Conservation (phyloP, 2,329 filamentous ascomycete genomes). For the Epichloe amarillans region DNA sequence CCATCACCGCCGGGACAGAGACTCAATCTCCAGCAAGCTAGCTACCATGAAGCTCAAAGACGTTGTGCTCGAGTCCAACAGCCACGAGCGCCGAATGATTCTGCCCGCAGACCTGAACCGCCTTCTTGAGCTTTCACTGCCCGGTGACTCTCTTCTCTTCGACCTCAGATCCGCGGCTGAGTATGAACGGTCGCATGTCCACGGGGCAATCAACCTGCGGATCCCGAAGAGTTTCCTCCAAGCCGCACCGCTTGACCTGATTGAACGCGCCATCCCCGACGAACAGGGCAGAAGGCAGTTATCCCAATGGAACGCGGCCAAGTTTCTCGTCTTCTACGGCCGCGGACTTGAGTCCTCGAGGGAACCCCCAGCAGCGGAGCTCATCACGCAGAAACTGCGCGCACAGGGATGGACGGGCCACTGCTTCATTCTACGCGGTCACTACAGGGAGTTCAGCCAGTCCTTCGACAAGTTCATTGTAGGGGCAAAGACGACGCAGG, state of each 20-base stretch:
- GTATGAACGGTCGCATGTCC: constrained; percentile 38
- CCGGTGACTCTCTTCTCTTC: constrained; percentile 32
- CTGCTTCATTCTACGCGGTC: constrained; percentile 41
- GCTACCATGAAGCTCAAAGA: constrained; percentile 30
- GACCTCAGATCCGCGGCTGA: constrained; percentile 34
- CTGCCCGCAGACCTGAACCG: constrained; percentile 36
- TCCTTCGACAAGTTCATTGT: constrained; percentile 39
- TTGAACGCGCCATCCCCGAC: constrained; percentile 36
- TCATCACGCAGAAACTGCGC: constrained; percentile 31
- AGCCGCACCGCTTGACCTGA: constrained; percentile 34
- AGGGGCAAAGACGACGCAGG: constrained; percentile 27
- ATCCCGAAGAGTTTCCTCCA: constrained; percentile 35
- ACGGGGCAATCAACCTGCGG: constrained; percentile 37
- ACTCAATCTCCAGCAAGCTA: constrained; percentile 30
- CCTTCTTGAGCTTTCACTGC: constrained; percentile 35
- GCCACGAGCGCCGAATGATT: constrained; percentile 30
- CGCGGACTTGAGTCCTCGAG: constrained; percentile 33
- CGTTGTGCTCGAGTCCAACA: constrained; percentile 15
- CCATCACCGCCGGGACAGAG: constrained; percentile 36
- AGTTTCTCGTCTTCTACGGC: constrained; percentile 40
- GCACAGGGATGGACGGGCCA: constrained; percentile 35
- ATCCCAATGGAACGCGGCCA: constrained; percentile 31
- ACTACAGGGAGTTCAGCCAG: constrained; percentile 40
- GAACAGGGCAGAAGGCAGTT: constrained; percentile 34
- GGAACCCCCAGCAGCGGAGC: constrained; percentile 36